phyloP scores from a whole-genome alignment of 2,329 filamentous ascomycete species.

The Colletotrichum spinosum region DNA sequence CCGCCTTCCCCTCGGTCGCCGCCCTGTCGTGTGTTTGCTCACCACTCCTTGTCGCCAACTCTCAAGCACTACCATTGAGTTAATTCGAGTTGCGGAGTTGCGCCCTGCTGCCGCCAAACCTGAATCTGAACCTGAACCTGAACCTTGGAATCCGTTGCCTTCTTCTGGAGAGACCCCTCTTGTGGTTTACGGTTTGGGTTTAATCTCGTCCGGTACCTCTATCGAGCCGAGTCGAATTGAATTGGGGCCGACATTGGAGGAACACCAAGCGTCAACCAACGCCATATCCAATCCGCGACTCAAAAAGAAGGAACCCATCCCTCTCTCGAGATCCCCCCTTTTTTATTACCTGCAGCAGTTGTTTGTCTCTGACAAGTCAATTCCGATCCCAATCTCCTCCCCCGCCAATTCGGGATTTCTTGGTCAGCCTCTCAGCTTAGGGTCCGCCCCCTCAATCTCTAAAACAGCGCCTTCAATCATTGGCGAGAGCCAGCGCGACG shows the following conservation, averaged over 20 bases:
- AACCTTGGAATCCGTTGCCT: not conserved
- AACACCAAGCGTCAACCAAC: constrained; percentile 13
- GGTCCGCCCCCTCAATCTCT: too few species aligned
- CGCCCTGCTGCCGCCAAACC: not conserved
- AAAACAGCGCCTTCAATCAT: too few species aligned
- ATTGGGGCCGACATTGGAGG: constrained; percentile 21
- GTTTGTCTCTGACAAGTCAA: too few species aligned
- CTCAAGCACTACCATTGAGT: not conserved
- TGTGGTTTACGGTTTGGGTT: constrained; percentile 17
- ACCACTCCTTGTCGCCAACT: constrained; percentile 10
- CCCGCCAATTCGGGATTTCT: too few species aligned
- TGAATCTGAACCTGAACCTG: not conserved
- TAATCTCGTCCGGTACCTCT: constrained; percentile 14
- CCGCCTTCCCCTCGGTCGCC: constrained; percentile 37
- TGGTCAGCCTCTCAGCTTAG: too few species aligned
- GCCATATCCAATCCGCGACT: not conserved
- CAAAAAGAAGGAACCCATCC: not conserved
- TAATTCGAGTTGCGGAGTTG: too few species aligned
- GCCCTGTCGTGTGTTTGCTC: constrained; percentile 3
- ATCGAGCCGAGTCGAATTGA: not conserved
- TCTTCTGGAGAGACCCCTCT: not conserved
- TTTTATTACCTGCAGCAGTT: not conserved
- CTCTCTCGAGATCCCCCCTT: not conserved
- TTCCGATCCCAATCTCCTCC: too few species aligned
- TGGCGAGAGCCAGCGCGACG: too few species aligned